Evolutionary conservation across 495 filamentous ascomycete genomes (phyloP).

Genomic region (Penicillium soppii): DNA sequence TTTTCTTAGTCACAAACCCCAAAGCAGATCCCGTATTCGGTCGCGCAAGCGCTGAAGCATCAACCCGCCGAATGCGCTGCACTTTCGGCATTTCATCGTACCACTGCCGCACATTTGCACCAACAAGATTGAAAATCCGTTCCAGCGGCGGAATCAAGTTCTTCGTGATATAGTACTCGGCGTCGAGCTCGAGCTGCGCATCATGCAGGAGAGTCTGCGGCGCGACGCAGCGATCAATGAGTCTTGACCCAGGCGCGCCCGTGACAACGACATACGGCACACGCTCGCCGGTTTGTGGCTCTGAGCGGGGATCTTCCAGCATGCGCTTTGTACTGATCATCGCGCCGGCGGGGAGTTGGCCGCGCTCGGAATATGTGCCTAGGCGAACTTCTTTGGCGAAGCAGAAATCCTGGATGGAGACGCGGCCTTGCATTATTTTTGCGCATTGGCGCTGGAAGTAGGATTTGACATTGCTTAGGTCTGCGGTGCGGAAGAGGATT

Average conservation of each 20-base stretch:
- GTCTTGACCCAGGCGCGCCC: conserved; percentile 78
- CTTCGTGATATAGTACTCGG: conserved; percentile 95
- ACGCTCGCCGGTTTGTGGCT: conserved; percentile 94
- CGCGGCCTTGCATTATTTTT: conserved; percentile 87
- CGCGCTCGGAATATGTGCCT: conserved; percentile 82
- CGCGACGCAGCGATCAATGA: conserved; percentile 87
- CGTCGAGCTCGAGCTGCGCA: conserved; percentile 78
- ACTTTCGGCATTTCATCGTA: conserved; percentile 96
- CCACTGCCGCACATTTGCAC: conserved; percentile 88
- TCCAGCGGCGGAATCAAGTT: conserved; percentile 94
- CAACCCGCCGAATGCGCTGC: conserved; percentile 64
- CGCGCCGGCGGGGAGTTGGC: conserved; percentile 79
- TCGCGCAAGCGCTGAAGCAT: conserved; percentile 16
- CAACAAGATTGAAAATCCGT: conserved; percentile 95
- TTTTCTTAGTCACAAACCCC: conserved; percentile 22
- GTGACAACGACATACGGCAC: conserved; percentile 92
- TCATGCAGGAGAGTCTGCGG: conserved; percentile 80
- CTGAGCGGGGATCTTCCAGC: conserved; percentile 77
- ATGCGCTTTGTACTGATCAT: conserved; percentile 82
- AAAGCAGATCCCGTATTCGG: not conserved
- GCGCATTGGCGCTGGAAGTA: conserved; percentile 90
- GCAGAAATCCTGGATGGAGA: conserved; percentile 94
- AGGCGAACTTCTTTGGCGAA: conserved; percentile 90
- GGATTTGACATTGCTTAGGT: conserved; percentile 83
- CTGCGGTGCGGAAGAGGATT: conserved; percentile 83